phyloP scores from a whole-genome alignment of 2,329 filamentous ascomycete species.

The Ophiostoma ulmi region DNA sequence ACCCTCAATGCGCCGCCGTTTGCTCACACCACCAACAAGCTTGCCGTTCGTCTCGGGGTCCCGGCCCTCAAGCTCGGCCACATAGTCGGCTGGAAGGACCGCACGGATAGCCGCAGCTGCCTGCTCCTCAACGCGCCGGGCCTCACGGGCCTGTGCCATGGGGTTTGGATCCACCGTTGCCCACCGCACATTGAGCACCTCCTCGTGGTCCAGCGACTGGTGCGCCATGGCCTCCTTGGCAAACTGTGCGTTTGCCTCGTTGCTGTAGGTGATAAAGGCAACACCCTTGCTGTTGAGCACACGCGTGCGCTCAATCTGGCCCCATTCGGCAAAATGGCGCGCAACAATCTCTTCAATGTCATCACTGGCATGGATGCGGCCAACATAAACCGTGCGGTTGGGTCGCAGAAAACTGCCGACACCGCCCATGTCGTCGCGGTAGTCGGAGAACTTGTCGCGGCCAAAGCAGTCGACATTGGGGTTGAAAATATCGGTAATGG shows the following conservation, averaged over 20 bases:
- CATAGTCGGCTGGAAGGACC: conserved; percentile 81
- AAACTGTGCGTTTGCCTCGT: conserved; percentile 84
- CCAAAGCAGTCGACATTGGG: conserved; percentile 95
- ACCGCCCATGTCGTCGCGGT: conserved; percentile 95
- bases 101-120: conserved; percentile 87
- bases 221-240: conserved; percentile 95
- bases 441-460: conserved; percentile 86
- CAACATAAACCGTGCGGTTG: conserved; percentile 90
- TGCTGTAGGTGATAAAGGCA: conserved; percentile 89
- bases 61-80: conserved; percentile 88
- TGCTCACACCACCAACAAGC: conserved; percentile 58
- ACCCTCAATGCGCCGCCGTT: conserved; percentile 83
- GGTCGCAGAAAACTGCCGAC: conserved; percentile 90
- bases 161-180: conserved; percentile 95
- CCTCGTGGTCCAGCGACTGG: conserved; percentile 83
- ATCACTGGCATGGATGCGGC: conserved; percentile 89
- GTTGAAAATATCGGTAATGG: conserved; percentile 83
- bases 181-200: conserved; percentile 94
- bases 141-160: conserved; percentile 87
- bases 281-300: conserved; percentile 87
- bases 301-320: conserved; percentile 78
- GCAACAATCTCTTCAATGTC: conserved; percentile 96
- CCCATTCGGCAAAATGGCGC: conserved; percentile 95
- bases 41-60: conserved; percentile 50
- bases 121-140: conserved; percentile 84